Base-by-base conservation (phyloP, 2,329 filamentous ascomycete species). In the Botrytis hyacinthi region DNA sequence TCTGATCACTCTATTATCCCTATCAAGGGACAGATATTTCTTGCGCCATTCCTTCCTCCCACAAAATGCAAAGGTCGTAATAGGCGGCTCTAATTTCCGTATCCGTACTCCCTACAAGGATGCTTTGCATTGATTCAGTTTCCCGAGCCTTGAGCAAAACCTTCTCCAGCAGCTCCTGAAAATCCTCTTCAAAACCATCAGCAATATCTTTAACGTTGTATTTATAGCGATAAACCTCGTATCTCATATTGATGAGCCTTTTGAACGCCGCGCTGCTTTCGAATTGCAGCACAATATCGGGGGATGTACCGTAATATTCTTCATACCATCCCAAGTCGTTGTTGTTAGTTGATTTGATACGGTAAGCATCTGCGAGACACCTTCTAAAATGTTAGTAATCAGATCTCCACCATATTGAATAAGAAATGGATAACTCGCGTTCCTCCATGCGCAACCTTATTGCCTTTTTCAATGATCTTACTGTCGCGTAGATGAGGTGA, bases 371-470 rank as follows among this genome's bases (percentile, higher is more conserved):
- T 35, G 42, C 29, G 1, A 66, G 62, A 16, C 62, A 66, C 10
- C 62, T 66, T 32, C 14, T 5, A 35, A 35, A 14, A 32, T 26
- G 20, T 66, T 29, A 48, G 62, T 18, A 66, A 32, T 35, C 7
- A 26, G 22, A 26, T 26, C 5, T 35, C 35, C 29, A 5, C 7
- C 0, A 5, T n/a, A 35, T 35, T 26, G 9, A 20, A 9, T 16
- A 26, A 16, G 51, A 12, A 66, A 26, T 8, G 18, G 29, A 48
- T 16, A 35, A 48, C 62, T 48, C 22, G 48, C 62, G 42, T 66
- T 48, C 62, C 62, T 35, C 62, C 62, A 66, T 48, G 62, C 6
- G 62, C 62, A 66, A 66, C 32, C 20, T 26, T 46, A 22, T 66
- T 46, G n/a, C 62, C 42, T 14, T 35, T 46, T 2, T 26, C 22